Evolutionary conservation across 75 land plant genomes (phyloP).

Genomic region (Cunninghamia lanceolata): DNA sequence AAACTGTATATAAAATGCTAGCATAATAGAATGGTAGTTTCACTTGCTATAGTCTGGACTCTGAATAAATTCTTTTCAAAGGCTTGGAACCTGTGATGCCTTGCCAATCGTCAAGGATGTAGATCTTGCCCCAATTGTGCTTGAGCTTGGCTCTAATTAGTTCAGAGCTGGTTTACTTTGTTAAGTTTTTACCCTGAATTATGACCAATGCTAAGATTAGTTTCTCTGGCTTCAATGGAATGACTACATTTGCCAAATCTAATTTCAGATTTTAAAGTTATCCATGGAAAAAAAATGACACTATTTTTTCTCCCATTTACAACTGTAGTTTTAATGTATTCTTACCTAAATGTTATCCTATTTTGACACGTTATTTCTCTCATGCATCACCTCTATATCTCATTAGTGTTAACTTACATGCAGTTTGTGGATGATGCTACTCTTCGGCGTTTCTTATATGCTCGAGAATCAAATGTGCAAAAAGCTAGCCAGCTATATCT

Average conservation of each 20-base stretch:
- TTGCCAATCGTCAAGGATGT: background rate
- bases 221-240: background rate
- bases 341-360: background rate
- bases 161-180: background rate
- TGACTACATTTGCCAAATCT: background rate
- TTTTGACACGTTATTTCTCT: background rate
- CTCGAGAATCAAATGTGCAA: conserved; percentile 20
- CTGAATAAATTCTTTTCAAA: background rate
- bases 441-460: conserved; percentile 27
- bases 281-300: background rate
- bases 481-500: conserved; percentile 20
- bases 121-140: background rate
- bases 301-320: background rate
- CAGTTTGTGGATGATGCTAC: conserved; percentile 23
- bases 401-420: background rate
- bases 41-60: background rate
- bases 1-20: background rate
- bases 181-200: background rate
- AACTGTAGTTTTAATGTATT: background rate
- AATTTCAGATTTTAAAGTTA: background rate
- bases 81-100: background rate
- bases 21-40: background rate
- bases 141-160: background rate
- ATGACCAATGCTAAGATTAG: background rate
- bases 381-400: background rate